Evolutionary conservation across 2,329 filamentous ascomycete species (phyloP).

Genomic region (Cadophora sp.): DNA sequence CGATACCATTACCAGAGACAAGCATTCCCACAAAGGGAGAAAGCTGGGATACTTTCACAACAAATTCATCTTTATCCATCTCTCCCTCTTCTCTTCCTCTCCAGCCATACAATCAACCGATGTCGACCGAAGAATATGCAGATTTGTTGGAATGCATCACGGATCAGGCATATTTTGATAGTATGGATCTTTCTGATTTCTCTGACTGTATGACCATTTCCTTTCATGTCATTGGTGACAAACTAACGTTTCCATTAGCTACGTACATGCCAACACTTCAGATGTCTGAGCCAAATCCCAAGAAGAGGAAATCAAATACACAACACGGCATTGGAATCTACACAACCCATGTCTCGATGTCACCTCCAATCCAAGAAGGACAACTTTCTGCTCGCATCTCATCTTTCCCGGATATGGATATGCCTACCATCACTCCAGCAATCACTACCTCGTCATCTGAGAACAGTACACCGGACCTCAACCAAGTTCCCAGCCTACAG

Average conservation of each 20-base stretch:
- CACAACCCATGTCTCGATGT: constrained; percentile 16
- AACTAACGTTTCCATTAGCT: constrained; percentile 14
- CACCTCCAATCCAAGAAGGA: constrained; percentile 14
- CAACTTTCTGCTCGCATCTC: constrained; percentile 22
- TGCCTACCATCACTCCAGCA: constrained; percentile 20
- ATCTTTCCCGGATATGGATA: constrained; percentile 27
- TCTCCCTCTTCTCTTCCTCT: constrained; percentile 19
- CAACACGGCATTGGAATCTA: constrained; percentile 13
- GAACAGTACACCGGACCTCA: constrained; percentile 16
- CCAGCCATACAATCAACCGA: constrained; percentile 19
- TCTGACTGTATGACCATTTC: constrained; percentile 22
- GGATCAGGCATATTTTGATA: constrained; percentile 27
- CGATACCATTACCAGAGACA: constrained; percentile 18
- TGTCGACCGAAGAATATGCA: constrained; percentile 26
- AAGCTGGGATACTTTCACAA: constrained; percentile 13
- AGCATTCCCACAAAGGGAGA: constrained; percentile 14
- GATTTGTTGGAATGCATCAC: constrained; percentile 28
- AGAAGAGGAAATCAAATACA: constrained; percentile 24
- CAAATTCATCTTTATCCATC: constrained; percentile 7
- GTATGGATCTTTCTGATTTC: constrained; percentile 26
- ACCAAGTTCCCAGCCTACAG: constrained; percentile 2
- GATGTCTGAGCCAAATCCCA: constrained; percentile 21
- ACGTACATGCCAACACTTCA: constrained; percentile 17
- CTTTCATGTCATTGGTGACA: background rate
- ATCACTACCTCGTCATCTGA: constrained; percentile 20